phyloP scores from a whole-genome alignment of 495 filamentous ascomycete genomes.

The Aspergillus bertholletiae region DNA sequence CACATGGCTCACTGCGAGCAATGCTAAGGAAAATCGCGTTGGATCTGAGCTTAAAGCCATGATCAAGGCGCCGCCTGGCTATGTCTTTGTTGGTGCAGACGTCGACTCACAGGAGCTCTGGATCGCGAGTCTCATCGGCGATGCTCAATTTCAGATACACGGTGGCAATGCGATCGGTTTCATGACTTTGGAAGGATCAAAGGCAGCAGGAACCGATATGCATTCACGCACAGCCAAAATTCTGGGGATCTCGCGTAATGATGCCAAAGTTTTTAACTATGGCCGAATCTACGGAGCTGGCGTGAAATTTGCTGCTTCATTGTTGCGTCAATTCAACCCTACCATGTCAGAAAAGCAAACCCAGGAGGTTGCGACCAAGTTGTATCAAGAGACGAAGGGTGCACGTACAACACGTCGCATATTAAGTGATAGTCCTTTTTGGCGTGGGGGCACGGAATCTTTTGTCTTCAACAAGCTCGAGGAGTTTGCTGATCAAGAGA shows the following conservation, averaged over 20 bases:
- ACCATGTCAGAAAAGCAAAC: conserved; percentile 72
- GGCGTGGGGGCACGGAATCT: conserved; percentile 93
- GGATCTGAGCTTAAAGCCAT: conserved; percentile 97
- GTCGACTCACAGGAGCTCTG: conserved; percentile 99
- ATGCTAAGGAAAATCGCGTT: conserved; percentile 91
- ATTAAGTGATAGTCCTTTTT: conserved; percentile 74
- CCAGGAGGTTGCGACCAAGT: conserved; percentile 64
- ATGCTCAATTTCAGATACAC: conserved; percentile 89
- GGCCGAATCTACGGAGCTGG: conserved; percentile 97
- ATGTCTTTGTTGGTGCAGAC: conserved; percentile 93
- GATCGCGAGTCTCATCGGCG: conserved; percentile 94
- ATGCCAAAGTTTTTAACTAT: conserved; percentile 98
- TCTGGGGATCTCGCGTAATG: conserved; percentile 86
- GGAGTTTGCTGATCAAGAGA: conserved; percentile 93
- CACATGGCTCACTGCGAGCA: conserved; percentile 96
- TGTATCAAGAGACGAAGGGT: conserved; percentile 90
- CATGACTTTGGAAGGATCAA: conserved; percentile 97
- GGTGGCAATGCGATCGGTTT: conserved; percentile 97
- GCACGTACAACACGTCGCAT: conserved; percentile 66
- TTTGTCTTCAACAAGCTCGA: conserved; percentile 98
- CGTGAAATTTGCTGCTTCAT: conserved; percentile 83
- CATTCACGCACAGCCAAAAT: conserved; percentile 93
- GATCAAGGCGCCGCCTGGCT: conserved; percentile 86
- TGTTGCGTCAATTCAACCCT: conserved; percentile 92
- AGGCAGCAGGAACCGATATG: conserved; percentile 87